These are phyloP conservation scores for Lipomyces yamadae DNA, from an alignment of 805 yeast genomes.

Conservation along the genomic window DNA sequence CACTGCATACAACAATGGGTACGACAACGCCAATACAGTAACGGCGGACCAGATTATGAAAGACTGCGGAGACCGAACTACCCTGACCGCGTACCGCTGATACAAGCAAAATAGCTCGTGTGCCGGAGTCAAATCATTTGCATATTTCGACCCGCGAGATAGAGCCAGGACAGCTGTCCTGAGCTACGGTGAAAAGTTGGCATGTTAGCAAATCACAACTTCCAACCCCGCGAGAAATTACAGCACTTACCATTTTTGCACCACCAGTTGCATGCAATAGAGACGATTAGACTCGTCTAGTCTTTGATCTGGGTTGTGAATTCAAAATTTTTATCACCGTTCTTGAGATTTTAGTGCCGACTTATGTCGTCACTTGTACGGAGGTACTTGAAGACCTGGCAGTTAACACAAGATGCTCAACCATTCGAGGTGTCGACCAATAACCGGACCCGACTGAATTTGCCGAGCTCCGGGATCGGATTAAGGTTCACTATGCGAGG, in stretches of 20 bases:
- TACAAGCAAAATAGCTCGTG: constrained; percentile 19
- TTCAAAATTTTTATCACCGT: no score
- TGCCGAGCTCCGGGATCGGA: no score
- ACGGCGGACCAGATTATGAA: constrained; percentile 58
- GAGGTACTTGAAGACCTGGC: no score
- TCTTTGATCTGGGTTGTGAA: no score
- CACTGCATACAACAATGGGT: constrained; percentile 53
- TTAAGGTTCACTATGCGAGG: no score
- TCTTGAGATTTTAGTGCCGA: no score
- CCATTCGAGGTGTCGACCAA: no score
- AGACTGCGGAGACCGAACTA: constrained; percentile 49
- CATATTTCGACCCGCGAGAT: constrained; percentile 33
- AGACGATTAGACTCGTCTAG: no score
- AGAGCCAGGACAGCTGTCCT: constrained; percentile 36
- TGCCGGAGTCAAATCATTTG: constrained; percentile 29
- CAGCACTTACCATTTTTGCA: background rate
- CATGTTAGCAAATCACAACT: constrained; percentile 5
- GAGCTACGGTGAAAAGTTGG: constrained; percentile 19
- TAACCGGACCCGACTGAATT: no score
- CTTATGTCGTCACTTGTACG: no score
- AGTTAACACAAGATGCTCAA: no score
- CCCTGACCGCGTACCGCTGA: constrained; percentile 37
- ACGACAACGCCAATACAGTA: constrained; percentile 54
- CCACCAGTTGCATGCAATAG: constrained; percentile 4
- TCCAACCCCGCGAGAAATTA: background rate